phyloP scores from a whole-genome alignment of 1,284 basidiomycete species.

The Erythrobasidium hasegawianum region DNA sequence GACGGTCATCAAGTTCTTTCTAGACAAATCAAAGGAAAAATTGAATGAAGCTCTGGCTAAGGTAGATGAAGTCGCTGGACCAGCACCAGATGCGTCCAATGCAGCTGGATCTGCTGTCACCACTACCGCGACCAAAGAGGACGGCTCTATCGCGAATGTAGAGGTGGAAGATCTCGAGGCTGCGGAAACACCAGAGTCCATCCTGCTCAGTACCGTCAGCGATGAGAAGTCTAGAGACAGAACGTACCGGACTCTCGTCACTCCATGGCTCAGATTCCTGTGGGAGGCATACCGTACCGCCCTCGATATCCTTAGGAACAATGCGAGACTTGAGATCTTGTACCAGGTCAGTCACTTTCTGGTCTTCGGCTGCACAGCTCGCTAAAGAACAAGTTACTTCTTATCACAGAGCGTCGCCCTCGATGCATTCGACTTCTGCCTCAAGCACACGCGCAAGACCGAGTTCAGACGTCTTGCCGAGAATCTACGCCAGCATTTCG shows the following conservation, averaged over 20 bases:
- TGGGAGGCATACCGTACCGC: constrained; percentile 98
- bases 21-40: constrained; percentile 81
- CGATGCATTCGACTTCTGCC: constrained; percentile 95
- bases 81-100: constrained; percentile 43
- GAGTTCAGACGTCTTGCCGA: constrained; percentile 98
- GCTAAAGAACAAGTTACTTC: neutral
- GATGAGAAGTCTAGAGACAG: constrained; percentile 91
- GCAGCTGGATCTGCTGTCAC: constrained; percentile 17
- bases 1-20: constrained; percentile 81
- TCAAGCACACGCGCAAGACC: constrained; percentile 89
- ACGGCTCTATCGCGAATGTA: constrained; percentile 34
- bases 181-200: constrained; percentile 86
- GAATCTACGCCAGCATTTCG: constrained; percentile 88
- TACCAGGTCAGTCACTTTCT: constrained; percentile 86
- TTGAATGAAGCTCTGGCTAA: constrained; percentile 68
- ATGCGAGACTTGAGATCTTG: constrained; percentile 84
- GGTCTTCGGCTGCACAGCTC: too few relatives aligned
- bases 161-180: constrained; percentile 53
- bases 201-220: constrained; percentile 79
- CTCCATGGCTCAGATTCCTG: constrained; percentile 95
- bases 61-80: constrained; percentile 81
- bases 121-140: constrained; percentile 23
- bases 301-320: constrained; percentile 95
- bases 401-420: constrained; percentile 80
- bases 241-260: constrained; percentile 91